Evolutionary conservation across 2,329 filamentous ascomycete genomes (phyloP).

Genomic region (Plenodomus tracheiphilus): DNA sequence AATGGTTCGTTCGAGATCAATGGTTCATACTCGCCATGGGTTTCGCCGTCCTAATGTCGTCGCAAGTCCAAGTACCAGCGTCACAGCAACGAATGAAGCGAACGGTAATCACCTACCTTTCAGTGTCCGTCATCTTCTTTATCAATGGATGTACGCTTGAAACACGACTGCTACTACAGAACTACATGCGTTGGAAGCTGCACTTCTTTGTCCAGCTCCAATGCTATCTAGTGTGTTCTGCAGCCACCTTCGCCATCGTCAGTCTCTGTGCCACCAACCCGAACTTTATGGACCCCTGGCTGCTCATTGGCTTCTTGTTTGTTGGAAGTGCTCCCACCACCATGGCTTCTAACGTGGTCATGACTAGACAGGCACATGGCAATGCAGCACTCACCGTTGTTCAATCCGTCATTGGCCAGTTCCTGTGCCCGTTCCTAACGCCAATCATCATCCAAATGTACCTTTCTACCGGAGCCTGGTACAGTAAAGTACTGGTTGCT

Average conservation of each 20-base stretch:
- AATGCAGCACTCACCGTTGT: constrained; percentile 57
- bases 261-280: constrained; percentile 56
- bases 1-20: constrained; percentile 57
- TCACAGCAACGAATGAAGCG: constrained; percentile 56
- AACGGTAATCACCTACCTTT: constrained; percentile 65
- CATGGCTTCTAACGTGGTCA: constrained; percentile 73
- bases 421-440: constrained; percentile 68
- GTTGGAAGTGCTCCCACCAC: constrained; percentile 72
- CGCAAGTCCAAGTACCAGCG: constrained; percentile 59
- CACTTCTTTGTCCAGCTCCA: constrained; percentile 69
- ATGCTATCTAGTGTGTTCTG: constrained; percentile 68
- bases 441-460: constrained; percentile 67
- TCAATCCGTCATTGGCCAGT: constrained; percentile 71
- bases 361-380: constrained; percentile 70
- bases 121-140: constrained; percentile 70
- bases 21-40: constrained; percentile 68
- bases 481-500: constrained; percentile 57
- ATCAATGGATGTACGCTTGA: constrained; percentile 71
- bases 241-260: constrained; percentile 61
- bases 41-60: constrained; percentile 56
- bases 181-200: constrained; percentile 68
- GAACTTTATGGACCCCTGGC: constrained; percentile 62
- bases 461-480: constrained; percentile 57
- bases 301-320: constrained; percentile 70
- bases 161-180: constrained; percentile 62